Evolutionary conservation across 805 yeast genomes (phyloP), one percentile per base, ranked within the genome.

Genomic region (Myxozyma mucilagina): DNA sequence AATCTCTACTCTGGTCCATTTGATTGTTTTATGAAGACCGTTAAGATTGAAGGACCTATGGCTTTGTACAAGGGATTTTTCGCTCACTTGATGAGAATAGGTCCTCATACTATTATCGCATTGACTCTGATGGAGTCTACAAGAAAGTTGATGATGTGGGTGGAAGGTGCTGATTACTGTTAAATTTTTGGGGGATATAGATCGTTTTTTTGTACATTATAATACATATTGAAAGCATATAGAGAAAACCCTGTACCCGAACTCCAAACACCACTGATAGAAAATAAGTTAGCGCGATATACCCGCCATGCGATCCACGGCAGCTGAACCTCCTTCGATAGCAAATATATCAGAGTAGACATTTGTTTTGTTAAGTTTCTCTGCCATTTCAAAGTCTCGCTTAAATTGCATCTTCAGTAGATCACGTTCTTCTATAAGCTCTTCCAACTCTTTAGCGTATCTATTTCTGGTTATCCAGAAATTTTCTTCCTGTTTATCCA

Each of bases 91-190:
- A 79, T 91, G 73, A 84, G 99, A 76, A 86, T 93, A 60, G 97
- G 94, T 0, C 99, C 99, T 13, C 99, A 94, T 73, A 92, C 98
- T 1, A 85, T 94, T 55, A 67, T 77, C 69, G 88, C 96, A 32
- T 81, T 94, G 73, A 90, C 91, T 68, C 90, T 94, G 71, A 90
- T 93, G 97, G 99, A 94, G 76, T 96, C 90, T 72, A 87, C 97
- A 10, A 87, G 90, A 90, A 85, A 85, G 67, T 74, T 84, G 58
- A 77, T 80, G 67, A 75, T 74, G 58, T 70, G 66, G 56, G 69
- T 78, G 16, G 86, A 82, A 69, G 75, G 78, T 29, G 59, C 53
- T 20, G 29, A 24, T 50, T 29, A 50, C 14, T 4, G 5, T 9
- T 8, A 29, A n/a, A 29, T 24, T 24, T 24, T 13, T 29, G 35